Conservation (phyloP, 139 green algal genomes). For the Chlorella sp. region DNA sequence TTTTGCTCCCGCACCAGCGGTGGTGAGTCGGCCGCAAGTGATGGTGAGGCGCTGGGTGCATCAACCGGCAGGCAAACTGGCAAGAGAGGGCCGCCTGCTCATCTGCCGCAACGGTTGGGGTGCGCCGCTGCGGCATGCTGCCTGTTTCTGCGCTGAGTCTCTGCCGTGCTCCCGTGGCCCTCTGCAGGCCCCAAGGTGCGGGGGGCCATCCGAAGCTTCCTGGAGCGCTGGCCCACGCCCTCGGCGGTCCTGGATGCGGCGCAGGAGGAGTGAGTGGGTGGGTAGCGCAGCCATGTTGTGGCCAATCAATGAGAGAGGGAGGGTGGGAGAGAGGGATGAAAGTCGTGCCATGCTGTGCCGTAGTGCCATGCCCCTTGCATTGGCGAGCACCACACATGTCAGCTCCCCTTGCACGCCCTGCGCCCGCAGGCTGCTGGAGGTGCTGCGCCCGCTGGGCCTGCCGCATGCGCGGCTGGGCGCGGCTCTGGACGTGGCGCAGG, state of each 20-base stretch:
- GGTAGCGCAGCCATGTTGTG: neutral
- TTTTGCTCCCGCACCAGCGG: slow-evolving; percentile 65
- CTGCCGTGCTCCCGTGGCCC: no score
- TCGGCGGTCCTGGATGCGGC: slow-evolving; percentile 42
- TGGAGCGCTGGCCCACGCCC: slow-evolving; percentile 45
- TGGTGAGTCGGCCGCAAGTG: neutral
- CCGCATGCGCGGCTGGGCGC: slow-evolving; percentile 35
- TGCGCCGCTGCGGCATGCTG: no score
- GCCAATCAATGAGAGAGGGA: neutral
- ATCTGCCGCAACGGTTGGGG: no score
- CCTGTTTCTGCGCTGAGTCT: no score
- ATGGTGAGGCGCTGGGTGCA: no score
- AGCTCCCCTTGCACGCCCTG: neutral
- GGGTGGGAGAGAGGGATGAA: neutral
- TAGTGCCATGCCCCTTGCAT: neutral
- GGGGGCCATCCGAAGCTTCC: slow-evolving; percentile 41
- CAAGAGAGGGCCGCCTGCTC: no score
- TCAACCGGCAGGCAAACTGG: no score
- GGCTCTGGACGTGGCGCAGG: slow-evolving; percentile 25
- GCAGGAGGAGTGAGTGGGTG: neutral
- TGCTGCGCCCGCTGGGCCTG: slow-evolving; percentile 58
- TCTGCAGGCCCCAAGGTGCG: slow-evolving; percentile 26
- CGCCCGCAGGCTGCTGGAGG: neutral
- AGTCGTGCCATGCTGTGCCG: neutral
- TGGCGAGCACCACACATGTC: neutral